A percentile compares a stretch with the other conserved stretches of the same genome.
Conservation (phyloP, 495 filamentous ascomycete genomes). For the Penicillium manginii region DNA sequence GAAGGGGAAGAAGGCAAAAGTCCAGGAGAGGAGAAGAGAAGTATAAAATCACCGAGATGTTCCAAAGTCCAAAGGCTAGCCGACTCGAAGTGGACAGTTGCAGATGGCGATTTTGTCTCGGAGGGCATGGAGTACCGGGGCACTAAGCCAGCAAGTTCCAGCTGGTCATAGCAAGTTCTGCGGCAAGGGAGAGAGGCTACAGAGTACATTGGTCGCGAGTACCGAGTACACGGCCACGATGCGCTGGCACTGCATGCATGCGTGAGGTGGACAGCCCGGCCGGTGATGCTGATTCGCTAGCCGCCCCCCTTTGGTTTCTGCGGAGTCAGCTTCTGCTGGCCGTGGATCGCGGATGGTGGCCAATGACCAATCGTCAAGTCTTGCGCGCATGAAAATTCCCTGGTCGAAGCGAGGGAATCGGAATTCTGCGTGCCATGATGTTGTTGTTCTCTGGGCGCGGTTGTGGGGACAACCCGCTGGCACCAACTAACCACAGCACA, state of each 20-base stretch:
- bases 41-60: slow-evolving; percentile 10
- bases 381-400: not conserved
- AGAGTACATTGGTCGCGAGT: slow-evolving; percentile 18
- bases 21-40: slow-evolving; percentile 3
- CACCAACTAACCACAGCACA: no score
- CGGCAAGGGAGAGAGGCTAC: slow-evolving; percentile 14
- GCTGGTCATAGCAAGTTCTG: slow-evolving; percentile 1
- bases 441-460: not conserved
- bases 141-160: slow-evolving; percentile 1
- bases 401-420: slow-evolving; percentile 2
- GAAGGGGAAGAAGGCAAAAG: not conserved
- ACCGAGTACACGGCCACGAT: slow-evolving; percentile 26
- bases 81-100: slow-evolving; percentile 32
- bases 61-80: not conserved
- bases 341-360: slow-evolving; percentile 7
- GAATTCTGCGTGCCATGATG: not conserved
- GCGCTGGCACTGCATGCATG: slow-evolving; percentile 43
- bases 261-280: slow-evolving; percentile 32
- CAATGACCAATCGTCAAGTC: slow-evolving; percentile 12
- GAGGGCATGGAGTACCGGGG: slow-evolving; percentile 15
- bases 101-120: slow-evolving; percentile 22
- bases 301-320: slow-evolving; percentile 29
- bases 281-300: slow-evolving; percentile 34
- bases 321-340: slow-evolving; percentile 25
- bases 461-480: not conserved